Base-by-base conservation (phyloP, 139 green algal species). In the Medakamo hakoo region DNA sequence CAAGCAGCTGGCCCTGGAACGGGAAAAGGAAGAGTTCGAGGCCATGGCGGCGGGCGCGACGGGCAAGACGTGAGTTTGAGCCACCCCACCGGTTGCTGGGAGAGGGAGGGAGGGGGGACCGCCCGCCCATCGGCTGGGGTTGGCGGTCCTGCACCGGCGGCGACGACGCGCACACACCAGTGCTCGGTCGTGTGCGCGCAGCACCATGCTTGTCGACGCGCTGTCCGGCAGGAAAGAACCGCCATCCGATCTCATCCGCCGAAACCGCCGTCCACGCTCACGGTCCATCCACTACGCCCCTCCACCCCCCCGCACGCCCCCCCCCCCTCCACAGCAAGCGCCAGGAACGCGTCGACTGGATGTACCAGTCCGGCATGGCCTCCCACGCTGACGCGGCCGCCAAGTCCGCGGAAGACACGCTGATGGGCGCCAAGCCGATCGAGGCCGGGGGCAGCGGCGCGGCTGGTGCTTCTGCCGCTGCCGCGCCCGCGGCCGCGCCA, bases 331-430 rank as follows among this genome's bases (percentile, higher is more conserved):
- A 62, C 2, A 65, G 65, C 82, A 88, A 78, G 67, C 63, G 71
- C 30, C 59, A 71, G 14, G 82, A 92, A 55, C 76, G 86, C 1
- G 65, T 98, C 63, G 91, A 97, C 62, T 98, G 94, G 86, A 95
- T 98, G 89, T 98, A 98, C 68, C 79, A 79, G 27, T 82, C 82
- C 5, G 79, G 87, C 27, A 61, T 97, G 65, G 71, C 71, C 49
- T 81, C 82, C 23, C 80, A 86, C 49, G 69, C 83, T 58, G 86
- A 93, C 59, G 87, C 85, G 0, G 74, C 91, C n/a, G 76, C 88
- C 72, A 61, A 73, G 21, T 55, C 71, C 9, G 84, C 88, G 62
- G 83, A 83, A 25, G 69, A 78, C 48, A 73, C 82, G 0, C 73
- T 82, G 1, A 58, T 77, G 23, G 64, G 75, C 19, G 63, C 76